Evolutionary conservation across 306 rosid species (phyloP).

Genomic region (Ormosia emarginata): DNA sequence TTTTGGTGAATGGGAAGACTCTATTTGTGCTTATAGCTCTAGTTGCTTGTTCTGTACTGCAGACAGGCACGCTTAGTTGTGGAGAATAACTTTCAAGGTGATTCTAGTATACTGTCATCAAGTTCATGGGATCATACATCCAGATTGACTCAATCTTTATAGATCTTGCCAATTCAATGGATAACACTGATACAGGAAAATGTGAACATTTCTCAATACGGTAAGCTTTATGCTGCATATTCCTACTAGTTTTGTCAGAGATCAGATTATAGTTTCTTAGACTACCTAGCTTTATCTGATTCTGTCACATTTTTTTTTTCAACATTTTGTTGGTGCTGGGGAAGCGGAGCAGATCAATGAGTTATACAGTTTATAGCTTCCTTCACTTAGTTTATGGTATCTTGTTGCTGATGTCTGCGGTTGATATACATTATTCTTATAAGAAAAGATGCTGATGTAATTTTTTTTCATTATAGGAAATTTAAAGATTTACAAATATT

Average conservation of each 20-base stretch:
- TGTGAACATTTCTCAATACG: conserved; percentile 73
- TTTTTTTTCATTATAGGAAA: not conserved
- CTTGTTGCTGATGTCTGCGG: not conserved
- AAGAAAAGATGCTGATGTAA: not conserved
- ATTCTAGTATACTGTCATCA: conserved; percentile 22
- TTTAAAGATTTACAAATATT: not conserved
- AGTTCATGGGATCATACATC: conserved; percentile 38
- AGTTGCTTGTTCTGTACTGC: conserved; percentile 18
- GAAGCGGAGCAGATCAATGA: not conserved
- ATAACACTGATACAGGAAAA: conserved; percentile 32
- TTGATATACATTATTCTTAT: not conserved
- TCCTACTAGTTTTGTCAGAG: not conserved
- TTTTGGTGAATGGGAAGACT: not conserved
- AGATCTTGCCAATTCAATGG: conserved; percentile 39
- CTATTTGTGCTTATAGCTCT: not conserved
- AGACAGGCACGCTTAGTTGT: conserved; percentile 18
- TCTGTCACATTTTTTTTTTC: not conserved
- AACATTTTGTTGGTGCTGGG: not conserved
- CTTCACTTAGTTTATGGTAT: not conserved
- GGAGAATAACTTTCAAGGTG: conserved; percentile 25
- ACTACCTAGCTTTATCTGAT: not conserved
- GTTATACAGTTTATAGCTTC: not conserved
- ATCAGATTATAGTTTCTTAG: not conserved
- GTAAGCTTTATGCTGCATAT: conserved; percentile 37
- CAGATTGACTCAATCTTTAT: conserved; percentile 49